phyloP scores from a whole-genome alignment of 768 basidiomycete species.

The Suillus brevipes region DNA sequence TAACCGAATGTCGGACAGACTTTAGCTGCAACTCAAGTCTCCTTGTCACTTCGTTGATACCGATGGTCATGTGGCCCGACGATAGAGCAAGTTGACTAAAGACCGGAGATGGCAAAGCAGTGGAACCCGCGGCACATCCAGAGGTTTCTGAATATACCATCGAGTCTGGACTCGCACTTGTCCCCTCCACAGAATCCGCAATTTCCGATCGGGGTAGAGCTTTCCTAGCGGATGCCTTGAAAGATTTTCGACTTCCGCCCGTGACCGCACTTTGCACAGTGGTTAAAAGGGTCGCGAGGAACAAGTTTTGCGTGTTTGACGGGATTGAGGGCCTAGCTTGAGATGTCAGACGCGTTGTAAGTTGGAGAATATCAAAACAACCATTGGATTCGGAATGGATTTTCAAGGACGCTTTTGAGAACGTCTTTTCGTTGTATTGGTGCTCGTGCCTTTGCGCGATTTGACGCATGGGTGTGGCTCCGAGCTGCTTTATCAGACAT shows the following conservation, averaged over 20 bases:
- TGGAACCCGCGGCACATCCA: not conserved
- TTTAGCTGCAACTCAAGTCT: slow-evolving; percentile 57
- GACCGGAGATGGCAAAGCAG: not conserved
- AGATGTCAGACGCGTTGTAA: slow-evolving; percentile 5
- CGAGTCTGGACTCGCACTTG: not conserved
- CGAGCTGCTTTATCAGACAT: slow-evolving; percentile 56
- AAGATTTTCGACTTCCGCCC: not conserved
- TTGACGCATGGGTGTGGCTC: slow-evolving; percentile 58
- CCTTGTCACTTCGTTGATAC: slow-evolving; percentile 73
- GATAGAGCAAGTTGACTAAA: not conserved
- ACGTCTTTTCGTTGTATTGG: slow-evolving; percentile 53
- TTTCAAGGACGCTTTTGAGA: slow-evolving; percentile 61
- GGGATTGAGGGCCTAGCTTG: slow-evolving; percentile 50
- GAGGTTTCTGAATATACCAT: not conserved
- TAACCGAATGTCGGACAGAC: slow-evolving; percentile 22
- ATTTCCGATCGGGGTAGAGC: not conserved
- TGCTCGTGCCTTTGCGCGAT: slow-evolving; percentile 54
- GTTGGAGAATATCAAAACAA: slow-evolving; percentile 10
- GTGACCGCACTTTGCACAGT: slow-evolving; percentile 43
- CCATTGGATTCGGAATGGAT: slow-evolving; percentile 50
- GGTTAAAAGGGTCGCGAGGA: slow-evolving; percentile 49
- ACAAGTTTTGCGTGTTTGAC: slow-evolving; percentile 57
- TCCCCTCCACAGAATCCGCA: not conserved
- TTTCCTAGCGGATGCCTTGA: not conserved
- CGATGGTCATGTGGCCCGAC: slow-evolving; percentile 52